Base-by-base conservation (phyloP, 441 rosid genomes). In the Euphorbia corollata region DNA sequence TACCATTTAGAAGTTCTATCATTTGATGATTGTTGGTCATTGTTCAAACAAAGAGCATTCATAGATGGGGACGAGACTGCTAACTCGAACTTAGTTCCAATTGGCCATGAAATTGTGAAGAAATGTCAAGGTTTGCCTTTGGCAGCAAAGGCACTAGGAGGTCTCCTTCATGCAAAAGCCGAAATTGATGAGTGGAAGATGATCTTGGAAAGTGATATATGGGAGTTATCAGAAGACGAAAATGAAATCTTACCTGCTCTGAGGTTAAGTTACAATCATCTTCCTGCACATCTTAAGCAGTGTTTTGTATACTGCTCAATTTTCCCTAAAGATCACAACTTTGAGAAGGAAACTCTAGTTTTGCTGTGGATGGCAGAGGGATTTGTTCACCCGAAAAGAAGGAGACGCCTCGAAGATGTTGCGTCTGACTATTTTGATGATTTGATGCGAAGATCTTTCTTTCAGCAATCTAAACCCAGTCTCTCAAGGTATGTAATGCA, bases 351-450 rank as follows among this genome's bases (percentile, higher is more conserved):
- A 8, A 61, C 63, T 34, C 47, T 79, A 45, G 59, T 71, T 65
- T 62, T 71, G 43, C 56, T 74, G 57, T 79, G 83, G 83, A 79
- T 79, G 68, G 83, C 83, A 13, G 78, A 79, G 60, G 80, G 83
- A 4, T 72, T 79, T 24, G 59, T 79, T 71, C 76, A 61, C 15
- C 36, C 66, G 1, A 45, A 60, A 55, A 60, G 66, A 63, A 63
- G 45, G 43, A 61, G 13, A 8, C 20, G 61, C 19, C n/a, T 65
- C 65, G 77, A 71, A 63, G 76, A 77, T 27, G 45, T 66, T 27
- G 80, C 75, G 18, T 60, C 38, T 30, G 73, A 64, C 19, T 77
- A 77, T 68, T 80, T 80, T 57, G 59, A 72, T 18, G 73, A 74
- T 30, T 39, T 80, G 45, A 13, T 68, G 65, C 30, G 34, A 51